Base-by-base conservation (phyloP, 495 filamentous ascomycete species). In the Penicillium verhagenii region DNA sequence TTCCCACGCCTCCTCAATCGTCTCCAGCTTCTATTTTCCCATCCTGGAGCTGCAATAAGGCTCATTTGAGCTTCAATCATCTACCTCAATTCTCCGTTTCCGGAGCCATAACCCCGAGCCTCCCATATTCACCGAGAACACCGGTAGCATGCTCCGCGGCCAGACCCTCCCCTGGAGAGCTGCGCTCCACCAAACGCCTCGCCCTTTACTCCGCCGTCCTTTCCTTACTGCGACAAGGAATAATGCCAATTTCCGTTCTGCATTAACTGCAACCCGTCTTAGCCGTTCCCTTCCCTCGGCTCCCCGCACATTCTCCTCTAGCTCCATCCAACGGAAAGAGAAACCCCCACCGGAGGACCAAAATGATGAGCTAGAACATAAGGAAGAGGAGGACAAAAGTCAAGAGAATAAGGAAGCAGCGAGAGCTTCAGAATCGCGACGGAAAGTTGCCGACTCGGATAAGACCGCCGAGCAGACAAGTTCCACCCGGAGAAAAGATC, bases 161-260 rank as follows among this genome's bases (percentile, higher is more conserved):
- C 77, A 78, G 70, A 75, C 74, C 58, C 68, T 80, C 63, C 76
- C 77, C 72, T 81, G 78, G 79, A 80, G 79, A 73, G 76, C 72
- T 69, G 72, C 73, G 66, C 75, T 80, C 70, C 74, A 75, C 50
- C 67, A 70, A 69, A 72, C 71, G 58, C 61, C 71, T 66, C 73
- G 73, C 52, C 58, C 73, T 51, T 53, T 73, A 29, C 52, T 71
- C 44, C 63, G 66, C 46, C 67, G 65, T 42, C 57, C 72, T 29
- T 62, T 68, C n/a, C 58, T 68, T 40, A 50, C 61, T 56, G 61
- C 69, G 33, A 48, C 72, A 23, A 60, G 74, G 64, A 59, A 72
- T 54, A 70, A 79, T 78, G 72, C 70, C 53, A 61, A 44, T 50
- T 53, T 71, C 48, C 63, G 67, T 50, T 71, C 66, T 53, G 50